These are phyloP conservation scores for Thyridium curvatum DNA, from an alignment of 2,329 filamentous ascomycete species.

Conservation along the genomic window DNA sequence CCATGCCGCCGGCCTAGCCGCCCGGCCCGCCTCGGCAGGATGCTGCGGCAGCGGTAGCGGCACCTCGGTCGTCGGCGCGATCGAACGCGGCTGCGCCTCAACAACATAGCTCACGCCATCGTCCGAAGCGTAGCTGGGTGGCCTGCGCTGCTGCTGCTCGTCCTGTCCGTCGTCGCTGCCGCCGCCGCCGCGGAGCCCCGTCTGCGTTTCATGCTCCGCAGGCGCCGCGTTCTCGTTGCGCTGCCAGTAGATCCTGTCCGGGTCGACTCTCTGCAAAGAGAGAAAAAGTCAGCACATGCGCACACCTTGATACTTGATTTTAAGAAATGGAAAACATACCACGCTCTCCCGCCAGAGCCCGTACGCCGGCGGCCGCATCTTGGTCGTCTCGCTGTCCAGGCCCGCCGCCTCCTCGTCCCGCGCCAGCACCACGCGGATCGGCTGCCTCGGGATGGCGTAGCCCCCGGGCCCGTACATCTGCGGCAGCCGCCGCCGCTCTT, in stretches of 20 bases:
- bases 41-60: slow-evolving; percentile 39
- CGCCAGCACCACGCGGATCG: slow-evolving; percentile 71
- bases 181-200: slow-evolving; percentile 6
- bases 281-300: slow-evolving; percentile 3
- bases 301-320: too few species aligned
- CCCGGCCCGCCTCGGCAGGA: slow-evolving; percentile 36
- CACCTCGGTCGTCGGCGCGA: slow-evolving; percentile 38
- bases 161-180: slow-evolving; percentile 11
- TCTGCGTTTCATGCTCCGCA: background rate
- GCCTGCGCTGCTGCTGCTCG: slow-evolving; percentile 32
- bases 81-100: slow-evolving; percentile 56
- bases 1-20: slow-evolving; percentile 13
- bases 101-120: slow-evolving; percentile 69
- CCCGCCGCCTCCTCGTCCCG: slow-evolving; percentile 66
- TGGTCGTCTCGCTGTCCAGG: slow-evolving; percentile 46
- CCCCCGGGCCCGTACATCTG: slow-evolving; percentile 51
- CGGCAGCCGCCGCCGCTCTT: slow-evolving; percentile 20
- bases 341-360: slow-evolving; percentile 80
- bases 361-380: slow-evolving; percentile 72
- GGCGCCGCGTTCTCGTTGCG: slow-evolving; percentile 42
- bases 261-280: slow-evolving; percentile 60
- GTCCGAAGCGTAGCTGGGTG: slow-evolving; percentile 71
- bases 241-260: slow-evolving; percentile 76
- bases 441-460: slow-evolving; percentile 63
- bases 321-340: slow-evolving; percentile 41